These are phyloP conservation scores for Colletotrichum acutatum DNA, from an alignment of 2,329 filamentous ascomycete genomes.

Conservation along the genomic window DNA sequence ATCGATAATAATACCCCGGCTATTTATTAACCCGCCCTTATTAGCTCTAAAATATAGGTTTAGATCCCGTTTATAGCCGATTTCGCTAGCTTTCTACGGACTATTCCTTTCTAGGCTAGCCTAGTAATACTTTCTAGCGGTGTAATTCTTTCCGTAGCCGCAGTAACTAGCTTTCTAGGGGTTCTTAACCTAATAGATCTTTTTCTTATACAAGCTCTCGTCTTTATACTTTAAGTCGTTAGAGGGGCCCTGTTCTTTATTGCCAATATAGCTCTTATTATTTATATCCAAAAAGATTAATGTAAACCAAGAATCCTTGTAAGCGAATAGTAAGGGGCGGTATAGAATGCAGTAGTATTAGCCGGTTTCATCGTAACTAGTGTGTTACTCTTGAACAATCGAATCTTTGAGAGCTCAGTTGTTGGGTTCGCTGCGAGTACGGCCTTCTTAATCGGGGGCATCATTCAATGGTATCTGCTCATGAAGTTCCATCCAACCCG, in stretches of 20 bases:
- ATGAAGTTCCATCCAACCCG: not conserved
- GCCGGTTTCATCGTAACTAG: not conserved
- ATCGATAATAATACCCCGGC: not conserved
- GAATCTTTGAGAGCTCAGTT: not conserved
- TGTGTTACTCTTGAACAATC: not conserved
- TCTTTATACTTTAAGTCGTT: constrained; percentile 9
- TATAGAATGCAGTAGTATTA: not conserved
- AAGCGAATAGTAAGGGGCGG: not conserved
- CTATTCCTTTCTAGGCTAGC: not conserved
- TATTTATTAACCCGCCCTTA: constrained; percentile 6
- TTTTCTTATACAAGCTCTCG: not conserved
- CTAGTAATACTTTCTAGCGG: not conserved
- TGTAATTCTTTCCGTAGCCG: not conserved
- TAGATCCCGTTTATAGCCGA: not conserved
- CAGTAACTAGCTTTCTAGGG: not conserved
- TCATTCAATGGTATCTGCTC: constrained; percentile 13
- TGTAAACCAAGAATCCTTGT: constrained; percentile 3
- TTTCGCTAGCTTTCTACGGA: not conserved
- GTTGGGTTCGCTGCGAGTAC: not conserved
- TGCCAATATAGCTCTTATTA: not conserved
- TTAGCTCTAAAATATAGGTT: constrained; percentile 4
- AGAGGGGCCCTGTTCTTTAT: constrained; percentile 4
- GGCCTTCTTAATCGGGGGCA: not conserved
- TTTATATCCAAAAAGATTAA: not conserved
- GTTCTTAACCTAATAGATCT: not conserved